A percentile compares a stretch with the other conserved stretches of the same genome.
These are phyloP conservation scores for Phytophthora fragariae DNA, from an alignment of 352 stramenopile species.

Conservation along the genomic window DNA sequence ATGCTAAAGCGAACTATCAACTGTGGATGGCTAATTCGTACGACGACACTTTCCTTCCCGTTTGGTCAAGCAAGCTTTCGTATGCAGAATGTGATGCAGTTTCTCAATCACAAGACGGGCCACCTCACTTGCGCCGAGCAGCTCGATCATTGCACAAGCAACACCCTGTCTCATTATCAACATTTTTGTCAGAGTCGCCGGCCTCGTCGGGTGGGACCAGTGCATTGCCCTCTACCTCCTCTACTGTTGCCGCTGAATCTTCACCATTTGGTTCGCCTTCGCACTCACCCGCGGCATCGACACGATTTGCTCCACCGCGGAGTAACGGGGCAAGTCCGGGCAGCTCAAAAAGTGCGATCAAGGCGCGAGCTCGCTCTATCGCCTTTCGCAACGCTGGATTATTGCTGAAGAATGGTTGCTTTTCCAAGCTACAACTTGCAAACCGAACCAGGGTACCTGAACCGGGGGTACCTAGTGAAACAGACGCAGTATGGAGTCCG, in stretches of 20 bases:
- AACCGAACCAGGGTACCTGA: slow-evolving; percentile 12
- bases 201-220: slow-evolving; percentile 11
- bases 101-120: slow-evolving; percentile 29
- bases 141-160: slow-evolving; percentile 65
- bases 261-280: slow-evolving; percentile 29
- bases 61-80: slow-evolving; percentile 71
- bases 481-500: slow-evolving; percentile 56
- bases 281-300: slow-evolving; percentile 27
- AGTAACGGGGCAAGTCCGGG: slow-evolving; percentile 17
- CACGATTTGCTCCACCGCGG: slow-evolving; percentile 6
- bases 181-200: slow-evolving; percentile 42
- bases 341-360: slow-evolving; percentile 34
- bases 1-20: neutral
- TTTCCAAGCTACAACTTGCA: slow-evolving; percentile 42
- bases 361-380: slow-evolving; percentile 44
- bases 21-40: slow-evolving; percentile 65
- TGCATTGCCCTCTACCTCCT: slow-evolving; percentile 15
- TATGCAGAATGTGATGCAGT: slow-evolving; percentile 66
- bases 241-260: slow-evolving; percentile 9
- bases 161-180: slow-evolving; percentile 45
- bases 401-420: slow-evolving; percentile 57
- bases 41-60: slow-evolving; percentile 62
- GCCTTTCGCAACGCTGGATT: slow-evolving; percentile 65
- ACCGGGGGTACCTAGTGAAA: slow-evolving; percentile 17
- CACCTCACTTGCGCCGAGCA: slow-evolving; percentile 36